phyloP scores from a whole-genome alignment of 2,329 filamentous ascomycete genomes.

The Talaromyces sp. region DNA sequence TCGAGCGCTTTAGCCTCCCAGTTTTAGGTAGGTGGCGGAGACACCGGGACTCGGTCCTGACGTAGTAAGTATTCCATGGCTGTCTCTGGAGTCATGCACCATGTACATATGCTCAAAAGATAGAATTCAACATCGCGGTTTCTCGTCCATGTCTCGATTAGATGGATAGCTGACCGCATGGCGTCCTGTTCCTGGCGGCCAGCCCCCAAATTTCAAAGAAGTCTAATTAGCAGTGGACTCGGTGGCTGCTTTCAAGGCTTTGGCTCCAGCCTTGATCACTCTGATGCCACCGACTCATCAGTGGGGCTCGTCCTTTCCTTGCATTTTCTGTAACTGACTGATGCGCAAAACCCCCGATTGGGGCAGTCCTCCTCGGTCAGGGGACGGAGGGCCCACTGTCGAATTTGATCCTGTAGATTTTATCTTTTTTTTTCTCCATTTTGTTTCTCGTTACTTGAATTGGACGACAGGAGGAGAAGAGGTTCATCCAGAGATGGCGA shows the following conservation, averaged over 20 bases:
- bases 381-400: neutral
- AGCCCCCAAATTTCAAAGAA: neutral
- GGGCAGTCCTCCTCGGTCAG: constrained; percentile 2
- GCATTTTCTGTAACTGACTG: constrained; percentile 7
- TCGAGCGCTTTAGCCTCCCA: neutral
- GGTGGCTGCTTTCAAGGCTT: neutral
- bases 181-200: neutral
- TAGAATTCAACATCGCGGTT: neutral
- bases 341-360: constrained; percentile 9
- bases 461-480: neutral
- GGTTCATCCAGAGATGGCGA: constrained; percentile 12
- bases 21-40: neutral
- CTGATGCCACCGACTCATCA: constrained; percentile 10
- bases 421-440: neutral
- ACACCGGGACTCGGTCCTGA: neutral
- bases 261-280: neutral
- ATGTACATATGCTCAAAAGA: neutral
- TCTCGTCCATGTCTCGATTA: neutral
- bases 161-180: neutral
- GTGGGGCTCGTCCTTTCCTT: constrained; percentile 6
- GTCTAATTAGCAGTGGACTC: neutral
- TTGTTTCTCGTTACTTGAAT: neutral
- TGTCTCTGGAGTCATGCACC: neutral
- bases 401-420: neutral
- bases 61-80: neutral